Evolutionary conservation across 2,329 filamentous ascomycete genomes (phyloP).

Genomic region (Colletotrichum sidae): DNA sequence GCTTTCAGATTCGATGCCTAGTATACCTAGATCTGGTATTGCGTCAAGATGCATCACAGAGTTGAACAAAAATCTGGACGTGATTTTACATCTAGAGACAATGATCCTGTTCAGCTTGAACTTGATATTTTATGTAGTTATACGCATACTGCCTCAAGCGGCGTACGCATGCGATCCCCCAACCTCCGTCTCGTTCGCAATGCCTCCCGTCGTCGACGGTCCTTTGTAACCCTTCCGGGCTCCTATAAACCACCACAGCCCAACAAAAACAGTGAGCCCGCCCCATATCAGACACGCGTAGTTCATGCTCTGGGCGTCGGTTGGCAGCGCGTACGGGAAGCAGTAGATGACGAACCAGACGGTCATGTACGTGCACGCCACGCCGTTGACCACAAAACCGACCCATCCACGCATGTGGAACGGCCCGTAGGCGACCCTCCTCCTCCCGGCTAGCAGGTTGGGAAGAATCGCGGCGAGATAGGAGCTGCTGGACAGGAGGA

Average conservation of each 20-base stretch:
- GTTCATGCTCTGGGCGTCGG: conserved; percentile 63
- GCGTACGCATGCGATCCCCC: neutral
- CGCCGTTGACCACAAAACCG: conserved; percentile 63
- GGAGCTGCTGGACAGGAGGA: conserved; percentile 56
- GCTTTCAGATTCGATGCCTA: too few relatives aligned
- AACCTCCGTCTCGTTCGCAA: conserved; percentile 11
- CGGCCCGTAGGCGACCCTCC: conserved; percentile 60
- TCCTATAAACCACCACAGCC: conserved; percentile 54
- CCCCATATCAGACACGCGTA: conserved; percentile 60
- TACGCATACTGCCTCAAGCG: too few relatives aligned
- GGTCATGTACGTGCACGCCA: conserved; percentile 68
- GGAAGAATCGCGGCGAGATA: conserved; percentile 74
- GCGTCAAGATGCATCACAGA: too few relatives aligned
- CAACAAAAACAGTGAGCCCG: conserved; percentile 52
- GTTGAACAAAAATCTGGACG: too few relatives aligned
- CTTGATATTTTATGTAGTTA: too few relatives aligned
- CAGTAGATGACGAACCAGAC: conserved; percentile 74
- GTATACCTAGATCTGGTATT: too few relatives aligned
- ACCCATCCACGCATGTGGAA: conserved; percentile 64
- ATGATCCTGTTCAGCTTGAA: too few relatives aligned
- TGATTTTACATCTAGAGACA: too few relatives aligned
- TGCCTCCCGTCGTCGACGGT: conserved; percentile 34
- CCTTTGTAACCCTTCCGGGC: conserved; percentile 40
- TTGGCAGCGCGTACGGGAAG: conserved; percentile 63
- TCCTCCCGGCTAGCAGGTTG: conserved; percentile 58